Evolutionary conservation across 2,329 filamentous ascomycete genomes (phyloP).

Genomic region (Colletotrichum gloeosporioides): DNA sequence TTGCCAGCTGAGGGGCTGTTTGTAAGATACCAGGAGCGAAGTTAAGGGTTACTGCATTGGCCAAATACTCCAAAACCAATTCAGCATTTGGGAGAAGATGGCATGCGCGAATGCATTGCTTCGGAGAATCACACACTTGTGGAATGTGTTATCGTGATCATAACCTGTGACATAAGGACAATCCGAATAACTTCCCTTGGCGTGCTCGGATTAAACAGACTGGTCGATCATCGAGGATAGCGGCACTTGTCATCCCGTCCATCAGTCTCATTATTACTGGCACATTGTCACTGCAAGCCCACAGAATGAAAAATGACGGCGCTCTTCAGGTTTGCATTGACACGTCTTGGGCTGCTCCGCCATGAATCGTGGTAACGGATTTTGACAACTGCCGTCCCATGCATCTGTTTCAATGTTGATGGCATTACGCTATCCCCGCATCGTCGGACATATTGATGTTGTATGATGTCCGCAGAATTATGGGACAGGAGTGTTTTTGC

Average conservation of each 20-base stretch:
- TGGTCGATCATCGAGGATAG: not conserved
- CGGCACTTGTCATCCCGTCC: not conserved
- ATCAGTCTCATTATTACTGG: not conserved
- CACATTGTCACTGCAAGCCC: rapidly evolving
- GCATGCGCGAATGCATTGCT: not conserved
- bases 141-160: not conserved
- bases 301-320: rapidly evolving
- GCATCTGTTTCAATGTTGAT: not conserved
- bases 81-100: not conserved
- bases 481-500: not conserved
- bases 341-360: not conserved
- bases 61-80: not conserved
- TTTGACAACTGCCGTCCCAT: not conserved
- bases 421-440: not conserved
- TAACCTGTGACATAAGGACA: rapidly evolving
- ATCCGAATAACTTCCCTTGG: not conserved
- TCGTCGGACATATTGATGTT: not conserved
- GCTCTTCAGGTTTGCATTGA: not conserved
- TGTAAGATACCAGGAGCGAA: not conserved
- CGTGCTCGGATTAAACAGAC: not conserved
- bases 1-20: not conserved
- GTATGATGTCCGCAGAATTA: not conserved
- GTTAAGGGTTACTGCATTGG: not conserved
- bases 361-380: not conserved
- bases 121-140: not conserved